Conservation (phyloP, 2,329 filamentous ascomycete genomes). For the Sclerotinia spermophila region DNA sequence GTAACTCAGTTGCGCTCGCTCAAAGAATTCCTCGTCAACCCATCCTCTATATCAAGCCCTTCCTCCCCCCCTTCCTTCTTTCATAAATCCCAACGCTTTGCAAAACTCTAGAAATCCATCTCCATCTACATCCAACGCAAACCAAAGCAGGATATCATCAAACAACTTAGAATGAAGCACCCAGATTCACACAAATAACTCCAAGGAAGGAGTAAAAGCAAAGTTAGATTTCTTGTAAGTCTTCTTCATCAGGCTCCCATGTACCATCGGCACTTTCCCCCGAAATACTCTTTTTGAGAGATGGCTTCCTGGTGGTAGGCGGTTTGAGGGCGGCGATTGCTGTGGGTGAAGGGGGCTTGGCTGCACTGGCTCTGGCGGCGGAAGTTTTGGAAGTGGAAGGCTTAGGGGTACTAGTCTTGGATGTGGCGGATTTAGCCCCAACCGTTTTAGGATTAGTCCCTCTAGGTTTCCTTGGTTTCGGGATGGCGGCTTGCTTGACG, state of each 20-base stretch:
- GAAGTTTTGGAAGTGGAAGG: not conserved
- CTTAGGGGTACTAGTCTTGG: not conserved
- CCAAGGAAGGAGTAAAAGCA: accelerated
- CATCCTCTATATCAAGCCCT: too few species aligned
- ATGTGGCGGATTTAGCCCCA: not conserved
- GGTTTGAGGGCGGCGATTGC: not conserved
- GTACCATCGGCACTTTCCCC: not conserved
- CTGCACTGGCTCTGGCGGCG: too few species aligned
- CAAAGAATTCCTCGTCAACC: not conserved
- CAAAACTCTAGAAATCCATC: not conserved
- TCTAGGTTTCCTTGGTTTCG: not conserved
- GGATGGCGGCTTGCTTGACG: not conserved
- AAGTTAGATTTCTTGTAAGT: not conserved
- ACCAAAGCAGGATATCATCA: not conserved
- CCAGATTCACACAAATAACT: not conserved
- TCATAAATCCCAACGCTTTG: not conserved
- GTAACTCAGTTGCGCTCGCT: not conserved
- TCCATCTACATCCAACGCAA: not conserved
- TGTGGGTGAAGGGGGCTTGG: not conserved
- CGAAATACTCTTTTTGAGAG: not conserved
- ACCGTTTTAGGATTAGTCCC: not conserved
- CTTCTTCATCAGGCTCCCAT: not conserved
- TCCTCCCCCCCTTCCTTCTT: not conserved
- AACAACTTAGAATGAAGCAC: not conserved
- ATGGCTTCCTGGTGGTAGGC: not conserved